A percentile compares a stretch with the other conserved stretches of the same genome.
Conservation (phyloP, 176 grass and related monocot species). For the Triticum timopheevii region DNA sequence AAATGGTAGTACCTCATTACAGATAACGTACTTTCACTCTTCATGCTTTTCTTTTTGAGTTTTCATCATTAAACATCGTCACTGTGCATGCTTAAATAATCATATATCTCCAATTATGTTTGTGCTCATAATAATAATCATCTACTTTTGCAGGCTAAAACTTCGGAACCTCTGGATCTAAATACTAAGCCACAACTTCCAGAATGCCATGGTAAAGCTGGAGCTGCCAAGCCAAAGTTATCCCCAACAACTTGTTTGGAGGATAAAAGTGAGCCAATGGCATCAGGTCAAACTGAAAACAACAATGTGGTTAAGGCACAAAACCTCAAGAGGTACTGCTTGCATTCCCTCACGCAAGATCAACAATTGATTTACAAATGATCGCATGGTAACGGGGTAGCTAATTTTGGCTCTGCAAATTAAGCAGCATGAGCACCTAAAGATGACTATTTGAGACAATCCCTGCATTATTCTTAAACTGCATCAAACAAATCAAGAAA, state of each 20-base stretch:
- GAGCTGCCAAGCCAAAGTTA: background rate
- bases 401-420: background rate
- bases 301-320: slow-evolving; percentile 15
- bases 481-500: background rate
- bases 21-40: background rate
- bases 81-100: background rate
- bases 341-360: background rate
- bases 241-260: background rate
- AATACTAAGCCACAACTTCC: background rate
- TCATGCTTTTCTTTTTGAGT: background rate
- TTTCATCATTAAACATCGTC: background rate
- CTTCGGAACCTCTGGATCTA: background rate
- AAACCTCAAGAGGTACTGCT: slow-evolving; percentile 33
- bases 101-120: background rate
- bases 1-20: background rate
- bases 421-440: background rate
- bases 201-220: background rate
- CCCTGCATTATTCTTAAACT: background rate
- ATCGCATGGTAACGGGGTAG: background rate
- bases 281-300: slow-evolving; percentile 28
- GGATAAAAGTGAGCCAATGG: background rate
- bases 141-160: background rate
- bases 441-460: background rate
- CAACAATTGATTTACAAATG: background rate
- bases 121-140: background rate